Percentiles rank a stretch among this genome's conserved stretches.
Evolutionary conservation across 1,284 basidiomycete species (phyloP).

Genomic region (Ganoderma lingzhi): DNA sequence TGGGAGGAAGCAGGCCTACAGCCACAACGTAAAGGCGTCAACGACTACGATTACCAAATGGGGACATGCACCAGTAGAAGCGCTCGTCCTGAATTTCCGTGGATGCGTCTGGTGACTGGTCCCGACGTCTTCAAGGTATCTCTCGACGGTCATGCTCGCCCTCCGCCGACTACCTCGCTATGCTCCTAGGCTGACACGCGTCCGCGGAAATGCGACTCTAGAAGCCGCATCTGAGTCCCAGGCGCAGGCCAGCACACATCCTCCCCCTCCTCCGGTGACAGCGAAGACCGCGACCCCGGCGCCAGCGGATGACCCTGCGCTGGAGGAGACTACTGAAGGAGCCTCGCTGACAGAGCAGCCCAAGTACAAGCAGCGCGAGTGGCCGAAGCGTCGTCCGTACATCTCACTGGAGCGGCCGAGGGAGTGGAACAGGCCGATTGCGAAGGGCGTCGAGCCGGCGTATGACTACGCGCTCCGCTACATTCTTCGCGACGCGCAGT

Average conservation of each 20-base stretch:
- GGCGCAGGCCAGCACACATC: conserved; percentile 26
- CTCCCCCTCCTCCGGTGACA: conserved; percentile 32
- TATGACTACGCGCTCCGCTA: conserved; percentile 85
- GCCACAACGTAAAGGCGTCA: neutral
- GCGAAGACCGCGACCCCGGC: conserved; percentile 19
- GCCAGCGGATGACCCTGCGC: conserved; percentile 18
- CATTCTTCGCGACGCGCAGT: conserved; percentile 59
- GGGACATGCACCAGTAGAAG: neutral
- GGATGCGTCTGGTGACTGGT: conserved; percentile 11
- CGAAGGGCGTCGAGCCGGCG: conserved; percentile 74
- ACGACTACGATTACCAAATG: neutral
- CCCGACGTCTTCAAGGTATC: conserved; percentile 14
- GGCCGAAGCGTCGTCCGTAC: conserved; percentile 47
- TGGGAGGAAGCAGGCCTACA: neutral
- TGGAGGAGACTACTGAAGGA: conserved; percentile 5
- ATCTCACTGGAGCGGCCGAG: conserved; percentile 60
- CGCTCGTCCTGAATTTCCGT: conserved; percentile 28
- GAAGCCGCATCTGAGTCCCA: conserved; percentile 27
- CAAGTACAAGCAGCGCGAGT: conserved; percentile 30
- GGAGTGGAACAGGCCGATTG: conserved; percentile 74
- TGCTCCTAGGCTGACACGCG: conserved; percentile 30
- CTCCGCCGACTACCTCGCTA: conserved; percentile 38
- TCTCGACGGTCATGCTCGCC: conserved; percentile 36
- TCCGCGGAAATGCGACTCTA: conserved; percentile 43
- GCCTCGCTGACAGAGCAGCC: conserved; percentile 12